Evolutionary conservation across 352 stramenopile genomes (phyloP).

Genomic region (Elongisporangium senticosum): DNA sequence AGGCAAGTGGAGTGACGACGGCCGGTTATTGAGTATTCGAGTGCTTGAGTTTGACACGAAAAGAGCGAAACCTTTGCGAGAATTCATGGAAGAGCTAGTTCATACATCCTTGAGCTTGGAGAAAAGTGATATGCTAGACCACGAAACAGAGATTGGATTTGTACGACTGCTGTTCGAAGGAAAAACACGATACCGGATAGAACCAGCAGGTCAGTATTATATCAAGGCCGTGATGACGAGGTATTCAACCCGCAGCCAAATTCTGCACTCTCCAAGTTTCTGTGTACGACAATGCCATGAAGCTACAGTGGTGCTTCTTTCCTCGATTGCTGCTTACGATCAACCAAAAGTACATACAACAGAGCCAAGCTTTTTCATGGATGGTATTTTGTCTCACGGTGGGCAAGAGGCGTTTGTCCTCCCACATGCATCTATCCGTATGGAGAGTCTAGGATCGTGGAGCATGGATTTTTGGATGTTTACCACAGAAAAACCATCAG

Average conservation of each 20-base stretch:
- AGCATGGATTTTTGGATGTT: slow-evolving; percentile 69
- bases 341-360: slow-evolving; percentile 2
- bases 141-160: not conserved
- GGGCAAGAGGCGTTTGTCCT: slow-evolving; percentile 42
- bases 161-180: not conserved
- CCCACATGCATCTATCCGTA: slow-evolving; percentile 25
- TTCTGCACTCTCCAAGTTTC: slow-evolving; percentile 10
- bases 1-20: slow-evolving; percentile 32
- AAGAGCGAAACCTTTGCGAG: slow-evolving; percentile 25
- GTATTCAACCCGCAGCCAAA: too few relatives aligned
- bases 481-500: slow-evolving; percentile 44
- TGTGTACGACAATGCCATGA: slow-evolving; percentile 8
- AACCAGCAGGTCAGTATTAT: too few relatives aligned
- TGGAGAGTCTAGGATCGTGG: slow-evolving; percentile 40
- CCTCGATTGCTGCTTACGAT: not conserved
- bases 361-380: slow-evolving; percentile 25
- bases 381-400: slow-evolving; percentile 45
- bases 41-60: slow-evolving; percentile 31
- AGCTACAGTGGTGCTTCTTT: slow-evolving; percentile 3
- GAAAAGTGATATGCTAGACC: slow-evolving; percentile 3
- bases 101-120: slow-evolving; percentile 14
- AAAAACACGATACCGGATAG: too few relatives aligned
- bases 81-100: slow-evolving; percentile 41
- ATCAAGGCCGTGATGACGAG: too few relatives aligned
- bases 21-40: slow-evolving; percentile 29